Base-by-base conservation (phyloP, 2,329 filamentous ascomycete species). In the Fusarium virguliforme region DNA sequence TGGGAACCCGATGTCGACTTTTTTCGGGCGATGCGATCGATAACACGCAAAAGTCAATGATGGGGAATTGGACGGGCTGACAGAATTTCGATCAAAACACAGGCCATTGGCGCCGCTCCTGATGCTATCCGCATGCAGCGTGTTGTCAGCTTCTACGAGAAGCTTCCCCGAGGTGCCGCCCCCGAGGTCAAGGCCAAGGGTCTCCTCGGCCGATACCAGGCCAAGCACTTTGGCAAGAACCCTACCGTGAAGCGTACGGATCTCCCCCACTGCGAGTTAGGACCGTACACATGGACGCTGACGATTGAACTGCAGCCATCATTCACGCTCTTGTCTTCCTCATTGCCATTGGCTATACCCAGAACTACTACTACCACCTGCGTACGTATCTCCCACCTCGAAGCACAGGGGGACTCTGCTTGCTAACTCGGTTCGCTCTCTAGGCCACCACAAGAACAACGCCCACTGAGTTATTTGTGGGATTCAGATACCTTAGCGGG, bases 381-480 rank as follows among this genome's bases (percentile, higher is more conserved):
- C 94, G 96, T 99, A 91, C 85, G 94, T 90, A 61, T 90, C 51
- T 34, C 48, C 38, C 40, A 60, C 37, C 32, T 54, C 26, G 28
- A 12, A 41, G 18, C 22, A 46, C 46, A 48, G 26, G 37, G 28
- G 38, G 35, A 57, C 30, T 60, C 26, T 46, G 15, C 53, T 62
- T 53, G 59, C 73, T 77, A 66, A 77, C 56, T 35, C n/a, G 26
- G 8, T 41, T 59, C 60, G 32, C 26, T 38, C 37, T 37, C 5
- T 77, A 99, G 96, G 96, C 79, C 95, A 99, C 90, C 95, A 98
- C 93, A 99, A 99, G 93, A 98, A 99, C 92, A 97, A 99, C 85
- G 93, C 94, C 79, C 96, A 99, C 89, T 99, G 97, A 87, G 81
- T 46, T 63, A 66, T 55, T 18, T 60, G 60, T 58, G 41, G 64